Base-by-base conservation (phyloP, 768 basidiomycete genomes). In the Boletus coccyginus region DNA sequence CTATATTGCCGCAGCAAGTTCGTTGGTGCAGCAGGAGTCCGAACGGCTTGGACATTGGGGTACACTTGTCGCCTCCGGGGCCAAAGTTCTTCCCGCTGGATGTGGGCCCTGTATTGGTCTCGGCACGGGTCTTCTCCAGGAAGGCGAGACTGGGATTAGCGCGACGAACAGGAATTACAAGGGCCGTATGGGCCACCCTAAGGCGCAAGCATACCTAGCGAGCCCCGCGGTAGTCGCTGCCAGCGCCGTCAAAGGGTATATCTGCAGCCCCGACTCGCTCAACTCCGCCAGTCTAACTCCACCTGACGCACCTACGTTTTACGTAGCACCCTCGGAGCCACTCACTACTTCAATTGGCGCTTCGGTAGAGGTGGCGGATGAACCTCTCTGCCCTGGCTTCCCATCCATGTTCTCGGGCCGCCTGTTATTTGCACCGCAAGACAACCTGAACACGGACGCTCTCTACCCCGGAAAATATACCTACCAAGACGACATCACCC, bases 391-490 rank as follows among this genome's bases (percentile, higher is more conserved):
- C 33, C 77, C 85, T 5, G 87, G 87, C 1, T 98, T 99, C 81
- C 97, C 97, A 1, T 70, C 82, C 17, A 73, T 76, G 29, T 97
- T 99, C 73, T 73, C 82, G 0, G 97, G 97, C 1, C 85, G 87
- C 0, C 75, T 98, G n/a, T 75, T 98, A 41, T 99, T 98, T 66
- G 82, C 86, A 0, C 97, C 97, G 0, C 94, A 98, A 66, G 97
- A 99, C 72, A 99, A 99, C 68, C 73, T 99, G 57, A 98, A 95
- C 71, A 99, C 97, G 1, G 97, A 99, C 66, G 97, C 91, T 1
- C 93, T 99, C 66, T 99, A 99, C 75, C 97, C 97, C 1, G 96
- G 96, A 19, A 98, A 97, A 73, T 98, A 97, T 73, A 99, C 96
- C 7, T 99, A 99, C 73, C 94, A 97, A 73, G 97, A 99, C 70